Evolutionary conservation across 2,329 filamentous ascomycete species (phyloP), one percentile per base, ranked within the genome.

Genomic region (Venturia oleaginea): DNA sequence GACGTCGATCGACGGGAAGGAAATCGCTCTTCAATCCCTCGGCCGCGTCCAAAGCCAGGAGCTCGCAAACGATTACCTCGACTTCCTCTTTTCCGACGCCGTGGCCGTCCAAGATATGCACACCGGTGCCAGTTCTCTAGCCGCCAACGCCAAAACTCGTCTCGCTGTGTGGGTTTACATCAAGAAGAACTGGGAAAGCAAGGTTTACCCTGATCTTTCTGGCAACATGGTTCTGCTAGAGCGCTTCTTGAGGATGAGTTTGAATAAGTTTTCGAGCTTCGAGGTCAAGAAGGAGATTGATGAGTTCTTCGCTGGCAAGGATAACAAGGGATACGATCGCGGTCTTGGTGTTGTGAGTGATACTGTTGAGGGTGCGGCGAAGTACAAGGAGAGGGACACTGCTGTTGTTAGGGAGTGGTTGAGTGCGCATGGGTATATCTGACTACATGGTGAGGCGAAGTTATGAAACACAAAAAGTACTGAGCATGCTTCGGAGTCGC

Each of bases 91-190:
- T 76, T 92, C 91, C 69, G 87, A 88, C 74, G 82, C 89, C n/a
- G 90, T 97, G 32, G 86, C 91, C 11, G 84, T 88, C 15, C 93
- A 91, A 71, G 94, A 99, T 75, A 85, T 94, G 76, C 93, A 97
- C 78, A 88, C 87, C 15, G 88, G 92, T 37, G 88, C 87, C n/a
- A 80, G 82, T 60, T 83, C 86, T 1, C 79, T 99, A 34, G 86
- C 89, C 4, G 81, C 79, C 67, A 97, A 97, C 77, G 80, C 86
- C 10, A 82, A 85, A 67, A 88, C 86, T 3, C 88, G 92, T n/a
- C 77, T 81, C 55, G 79, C 87, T 55, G 84, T 95, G 65, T 99
- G 94, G 94, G 80, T 87, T 63, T 96, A 89, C 76, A 84, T 97
- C 72, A 91, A 92, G 77, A 81, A 84, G 54, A 88, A 96, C 78